phyloP scores from a whole-genome alignment of 192 early-diverging fungal species.

The Coemansia sp. region DNA sequence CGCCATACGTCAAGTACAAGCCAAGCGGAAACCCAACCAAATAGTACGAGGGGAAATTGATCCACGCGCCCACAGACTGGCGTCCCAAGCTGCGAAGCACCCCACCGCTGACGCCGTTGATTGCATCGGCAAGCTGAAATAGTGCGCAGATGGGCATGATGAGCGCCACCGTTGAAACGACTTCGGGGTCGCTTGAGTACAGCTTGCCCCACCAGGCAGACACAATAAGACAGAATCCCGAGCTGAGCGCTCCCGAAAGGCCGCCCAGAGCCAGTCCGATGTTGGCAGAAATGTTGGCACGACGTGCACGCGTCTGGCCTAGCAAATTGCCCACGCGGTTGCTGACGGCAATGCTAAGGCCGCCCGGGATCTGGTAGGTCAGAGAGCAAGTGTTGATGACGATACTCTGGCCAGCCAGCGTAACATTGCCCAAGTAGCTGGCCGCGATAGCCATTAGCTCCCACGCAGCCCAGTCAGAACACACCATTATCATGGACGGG shows the following conservation, averaged over 20 bases:
- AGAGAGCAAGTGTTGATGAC: slow-evolving; percentile 59
- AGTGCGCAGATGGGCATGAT: slow-evolving; percentile 81
- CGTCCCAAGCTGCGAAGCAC: slow-evolving; percentile 60
- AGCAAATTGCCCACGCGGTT: slow-evolving; percentile 61
- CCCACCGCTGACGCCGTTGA: slow-evolving; percentile 65
- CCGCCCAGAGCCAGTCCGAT: slow-evolving; percentile 26
- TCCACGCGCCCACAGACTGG: slow-evolving; percentile 57
- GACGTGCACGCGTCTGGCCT: slow-evolving; percentile 42
- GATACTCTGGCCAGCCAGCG: slow-evolving; percentile 62
- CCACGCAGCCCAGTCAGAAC: slow-evolving; percentile 65
- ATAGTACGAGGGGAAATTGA: slow-evolving; percentile 64
- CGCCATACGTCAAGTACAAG: slow-evolving; percentile 56
- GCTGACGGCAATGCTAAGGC: slow-evolving; percentile 59
- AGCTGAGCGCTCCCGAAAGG: slow-evolving; percentile 15
- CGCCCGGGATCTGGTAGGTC: slow-evolving; percentile 59
- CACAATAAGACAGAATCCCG: slow-evolving; percentile 20
- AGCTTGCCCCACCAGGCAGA: slow-evolving; percentile 56
- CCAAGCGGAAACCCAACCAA: slow-evolving; percentile 61
- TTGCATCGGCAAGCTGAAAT: slow-evolving; percentile 68
- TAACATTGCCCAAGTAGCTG: slow-evolving; percentile 61
- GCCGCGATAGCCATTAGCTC: slow-evolving; percentile 54
- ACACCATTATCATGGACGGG: slow-evolving; percentile 77
- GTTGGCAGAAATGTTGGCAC: slow-evolving; percentile 35
- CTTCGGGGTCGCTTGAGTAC: slow-evolving; percentile 69
- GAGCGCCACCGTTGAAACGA: slow-evolving; percentile 69